These are phyloP conservation scores for Paramyrothecium roridum DNA, from an alignment of 2,329 filamentous ascomycete species.

Conservation along the genomic window DNA sequence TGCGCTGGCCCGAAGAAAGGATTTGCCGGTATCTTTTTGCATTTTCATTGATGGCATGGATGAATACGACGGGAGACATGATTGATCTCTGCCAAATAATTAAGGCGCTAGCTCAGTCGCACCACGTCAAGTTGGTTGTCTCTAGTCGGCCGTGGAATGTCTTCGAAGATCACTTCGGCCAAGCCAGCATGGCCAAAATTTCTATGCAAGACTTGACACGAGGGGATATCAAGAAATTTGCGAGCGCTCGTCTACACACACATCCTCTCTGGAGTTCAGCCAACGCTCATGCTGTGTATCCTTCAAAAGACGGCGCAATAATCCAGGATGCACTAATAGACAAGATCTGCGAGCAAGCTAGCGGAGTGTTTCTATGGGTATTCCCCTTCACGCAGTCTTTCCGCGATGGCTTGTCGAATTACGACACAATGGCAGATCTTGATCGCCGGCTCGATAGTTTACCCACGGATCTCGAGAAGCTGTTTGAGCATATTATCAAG, in stretches of 20 bases:
- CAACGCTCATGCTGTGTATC: neutral
- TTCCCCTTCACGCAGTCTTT: slow-evolving; percentile 10
- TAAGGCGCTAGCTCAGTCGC: neutral
- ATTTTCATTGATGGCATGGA: slow-evolving; percentile 15
- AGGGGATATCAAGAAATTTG: slow-evolving; percentile 8
- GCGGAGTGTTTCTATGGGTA: slow-evolving; percentile 16
- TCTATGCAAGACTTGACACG: slow-evolving; percentile 10
- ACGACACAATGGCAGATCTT: slow-evolving; percentile 3
- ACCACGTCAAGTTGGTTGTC: slow-evolving; percentile 10
- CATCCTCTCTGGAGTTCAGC: slow-evolving; percentile 4
- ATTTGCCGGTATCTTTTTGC: slow-evolving; percentile 3
- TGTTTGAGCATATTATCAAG: slow-evolving; percentile 7
- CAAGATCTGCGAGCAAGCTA: slow-evolving; percentile 3
- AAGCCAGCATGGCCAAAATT: slow-evolving; percentile 1
- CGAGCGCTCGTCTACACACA: neutral
- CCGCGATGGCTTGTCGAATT: neutral
- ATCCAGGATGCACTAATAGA: neutral
- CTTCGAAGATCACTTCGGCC: slow-evolving; percentile 5
- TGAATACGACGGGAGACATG: slow-evolving; percentile 11
- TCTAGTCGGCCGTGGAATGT: slow-evolving; percentile 10
- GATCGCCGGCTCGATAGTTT: slow-evolving; percentile 1
- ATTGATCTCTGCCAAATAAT: slow-evolving; percentile 5
- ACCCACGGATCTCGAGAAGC: slow-evolving; percentile 6
- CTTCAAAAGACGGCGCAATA: neutral
- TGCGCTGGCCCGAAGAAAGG: neutral